phyloP scores from a whole-genome alignment of 1,284 basidiomycete species.

The Vanrija sp. region DNA sequence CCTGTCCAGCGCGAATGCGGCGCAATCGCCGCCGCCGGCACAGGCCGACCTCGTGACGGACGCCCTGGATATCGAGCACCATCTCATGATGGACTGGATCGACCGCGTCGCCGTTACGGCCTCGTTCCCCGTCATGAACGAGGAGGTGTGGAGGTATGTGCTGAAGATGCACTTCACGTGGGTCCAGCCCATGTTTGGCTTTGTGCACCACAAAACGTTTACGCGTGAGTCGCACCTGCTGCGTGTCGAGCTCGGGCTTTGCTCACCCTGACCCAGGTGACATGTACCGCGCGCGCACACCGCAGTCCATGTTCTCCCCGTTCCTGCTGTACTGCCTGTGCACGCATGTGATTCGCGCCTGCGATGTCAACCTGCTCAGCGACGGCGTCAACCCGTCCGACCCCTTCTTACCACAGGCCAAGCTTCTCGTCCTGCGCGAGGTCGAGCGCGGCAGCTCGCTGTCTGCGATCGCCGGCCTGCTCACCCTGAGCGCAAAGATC shows the following conservation, averaged over 20 bases:
- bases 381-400: neutral
- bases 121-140: neutral
- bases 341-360: neutral
- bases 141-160: neutral
- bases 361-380: neutral
- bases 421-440: slow-evolving; percentile 2
- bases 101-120: neutral
- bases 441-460: slow-evolving; percentile 2
- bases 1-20: neutral
- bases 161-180: slow-evolving; percentile 1
- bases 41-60: neutral
- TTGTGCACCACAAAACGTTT: slow-evolving; percentile 1
- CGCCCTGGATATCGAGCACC: neutral
- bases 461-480: neutral
- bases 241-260: too few relatives aligned
- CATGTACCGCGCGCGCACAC: neutral
- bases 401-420: neutral
- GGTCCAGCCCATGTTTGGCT: slow-evolving; percentile 5
- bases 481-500: slow-evolving; percentile 1
- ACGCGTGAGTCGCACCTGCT: neutral
- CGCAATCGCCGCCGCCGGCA: neutral
- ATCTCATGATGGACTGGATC: slow-evolving; percentile 1
- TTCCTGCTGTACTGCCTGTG: neutral
- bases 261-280: neutral
- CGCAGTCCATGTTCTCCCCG: neutral